Evolutionary conservation across 129 eudicot genomes (phyloP).

Genomic region (Chrysanthemum lavandulifolium): DNA sequence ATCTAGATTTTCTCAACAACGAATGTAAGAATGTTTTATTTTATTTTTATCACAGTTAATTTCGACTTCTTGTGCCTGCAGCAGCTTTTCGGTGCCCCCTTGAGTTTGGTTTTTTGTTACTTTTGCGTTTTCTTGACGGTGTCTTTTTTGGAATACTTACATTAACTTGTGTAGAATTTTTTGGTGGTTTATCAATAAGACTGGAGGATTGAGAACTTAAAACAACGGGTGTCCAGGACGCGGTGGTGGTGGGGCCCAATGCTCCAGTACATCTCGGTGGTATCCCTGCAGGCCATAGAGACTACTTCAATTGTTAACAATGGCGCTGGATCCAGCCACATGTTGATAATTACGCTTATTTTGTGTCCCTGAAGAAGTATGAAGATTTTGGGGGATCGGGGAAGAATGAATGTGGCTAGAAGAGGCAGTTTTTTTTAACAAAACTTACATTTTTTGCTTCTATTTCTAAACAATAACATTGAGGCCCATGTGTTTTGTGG

Average conservation of each 20-base stretch:
- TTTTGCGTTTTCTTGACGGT: constrained; percentile 38
- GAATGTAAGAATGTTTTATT: constrained; percentile 34
- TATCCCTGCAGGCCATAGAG: constrained; percentile 52
- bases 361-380: too few relatives aligned
- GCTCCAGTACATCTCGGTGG: constrained; percentile 75
- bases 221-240: constrained; percentile 23
- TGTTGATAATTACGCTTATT: too few relatives aligned
- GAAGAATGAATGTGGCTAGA: too few relatives aligned
- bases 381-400: too few relatives aligned
- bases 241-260: constrained; percentile 64
- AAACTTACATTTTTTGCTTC: too few relatives aligned
- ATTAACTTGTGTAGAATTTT: constrained; percentile 10
- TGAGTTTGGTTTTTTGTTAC: constrained; percentile 46
- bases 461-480: too few relatives aligned
- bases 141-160: constrained; percentile 33
- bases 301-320: background rate
- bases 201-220: constrained; percentile 43
- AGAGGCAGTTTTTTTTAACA: too few relatives aligned
- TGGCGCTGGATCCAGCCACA: too few relatives aligned
- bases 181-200: constrained; percentile 21
- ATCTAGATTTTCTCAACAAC: constrained; percentile 35
- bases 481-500: too few relatives aligned
- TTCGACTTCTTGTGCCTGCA: constrained; percentile 38
- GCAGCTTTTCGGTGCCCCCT: constrained; percentile 71
- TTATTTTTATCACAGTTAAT: constrained; percentile 27